Conservation (phyloP, 495 filamentous ascomycete species). For the Penicillium simplicissimum region DNA sequence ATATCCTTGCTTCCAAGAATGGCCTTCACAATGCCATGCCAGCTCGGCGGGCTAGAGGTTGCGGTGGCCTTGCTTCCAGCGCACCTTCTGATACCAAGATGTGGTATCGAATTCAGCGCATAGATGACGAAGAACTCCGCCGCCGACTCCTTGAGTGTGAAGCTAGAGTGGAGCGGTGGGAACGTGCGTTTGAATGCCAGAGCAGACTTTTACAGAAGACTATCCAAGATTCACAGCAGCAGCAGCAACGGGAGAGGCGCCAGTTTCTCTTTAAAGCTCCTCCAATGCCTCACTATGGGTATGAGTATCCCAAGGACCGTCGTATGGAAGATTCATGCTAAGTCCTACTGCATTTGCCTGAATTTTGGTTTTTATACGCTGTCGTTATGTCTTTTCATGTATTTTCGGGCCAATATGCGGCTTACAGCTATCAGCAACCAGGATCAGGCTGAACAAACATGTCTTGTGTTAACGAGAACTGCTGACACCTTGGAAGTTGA, state of each 20-base stretch:
- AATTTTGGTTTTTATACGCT: background rate
- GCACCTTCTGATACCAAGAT: background rate
- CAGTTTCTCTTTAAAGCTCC: conserved; percentile 5
- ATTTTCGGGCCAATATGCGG: background rate
- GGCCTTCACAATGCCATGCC: conserved; percentile 2
- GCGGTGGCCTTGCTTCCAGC: background rate
- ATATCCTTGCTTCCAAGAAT: conserved; percentile 11
- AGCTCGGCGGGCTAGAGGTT: conserved; percentile 6
- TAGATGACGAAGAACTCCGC: conserved; percentile 33
- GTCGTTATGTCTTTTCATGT: background rate
- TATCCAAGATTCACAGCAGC: conserved; percentile 23
- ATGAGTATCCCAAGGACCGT: conserved; percentile 2
- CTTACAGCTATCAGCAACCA: background rate
- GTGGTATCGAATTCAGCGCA: conserved; percentile 19
- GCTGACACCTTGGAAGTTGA: background rate
- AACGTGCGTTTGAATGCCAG: conserved; percentile 24
- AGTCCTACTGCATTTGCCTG: conserved; percentile 10
- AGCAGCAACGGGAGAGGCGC: conserved; percentile 4
- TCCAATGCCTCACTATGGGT: conserved; percentile 9
- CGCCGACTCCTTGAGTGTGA: conserved; percentile 37
- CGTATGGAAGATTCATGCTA: conserved; percentile 3
- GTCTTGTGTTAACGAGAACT: background rate
- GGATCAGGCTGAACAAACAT: background rate
- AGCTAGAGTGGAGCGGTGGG: conserved; percentile 29
- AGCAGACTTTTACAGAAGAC: conserved; percentile 28